Conservation (phyloP, 176 grass and related monocot genomes). For the Hordeum vulgare region MorexV3_pseudomolecules_assembly NC_058518.1:1512261-1512760, state of each 20-base stretch:
- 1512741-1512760: no score
- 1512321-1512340: slow-evolving; percentile 41
- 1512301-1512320: not conserved
- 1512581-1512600: not conserved
- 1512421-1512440: slow-evolving; percentile 46
- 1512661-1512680: no score
- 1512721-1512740: no score
- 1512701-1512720: no score
- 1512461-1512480: slow-evolving; percentile 55
- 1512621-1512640: no score
- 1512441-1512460: slow-evolving; percentile 56
- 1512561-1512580: not conserved
- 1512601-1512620: no score
- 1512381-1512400: slow-evolving; percentile 81
- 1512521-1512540: slow-evolving; percentile 59
- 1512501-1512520: slow-evolving; percentile 66
- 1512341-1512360: slow-evolving; percentile 78
- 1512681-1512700: no score
- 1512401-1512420: slow-evolving; percentile 68
- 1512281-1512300: slow-evolving; percentile 26
- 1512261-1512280: not conserved
- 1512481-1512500: slow-evolving; percentile 60
- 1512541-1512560: slow-evolving; percentile 53
- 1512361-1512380: slow-evolving; percentile 80
- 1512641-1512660: no score